phyloP scores from a whole-genome alignment of 495 filamentous ascomycete genomes.

The Hypoxylon lienhwacheense region DNA sequence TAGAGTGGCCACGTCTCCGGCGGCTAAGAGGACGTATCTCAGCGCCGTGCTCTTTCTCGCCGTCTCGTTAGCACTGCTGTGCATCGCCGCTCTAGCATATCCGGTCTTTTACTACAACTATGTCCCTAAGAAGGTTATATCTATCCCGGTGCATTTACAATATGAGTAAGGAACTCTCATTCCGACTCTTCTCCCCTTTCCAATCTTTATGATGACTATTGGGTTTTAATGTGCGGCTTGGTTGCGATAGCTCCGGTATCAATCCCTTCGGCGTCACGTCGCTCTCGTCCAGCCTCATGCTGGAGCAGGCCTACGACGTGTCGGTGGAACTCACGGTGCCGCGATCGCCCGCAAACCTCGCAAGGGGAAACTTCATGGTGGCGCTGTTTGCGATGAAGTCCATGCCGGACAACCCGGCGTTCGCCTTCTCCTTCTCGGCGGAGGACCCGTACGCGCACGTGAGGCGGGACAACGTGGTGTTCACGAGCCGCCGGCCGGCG shows the following conservation, averaged over 20 bases:
- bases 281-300: slow-evolving; percentile 50
- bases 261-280: slow-evolving; percentile 58
- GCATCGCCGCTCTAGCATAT: slow-evolving; percentile 68
- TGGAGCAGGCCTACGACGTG: slow-evolving; percentile 65
- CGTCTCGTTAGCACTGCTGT: slow-evolving; percentile 61
- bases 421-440: slow-evolving; percentile 9
- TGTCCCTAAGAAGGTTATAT: slow-evolving; percentile 69
- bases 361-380: slow-evolving; percentile 89
- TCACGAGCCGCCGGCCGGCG: slow-evolving; percentile 43
- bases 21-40: slow-evolving; percentile 71
- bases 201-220: neutral
- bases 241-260: slow-evolving; percentile 39
- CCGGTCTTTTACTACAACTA: slow-evolving; percentile 77
- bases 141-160: slow-evolving; percentile 74
- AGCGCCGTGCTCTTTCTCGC: slow-evolving; percentile 64
- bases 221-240: slow-evolving; percentile 1
- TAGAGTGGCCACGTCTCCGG: slow-evolving; percentile 61
- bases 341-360: slow-evolving; percentile 59
- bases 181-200: neutral
- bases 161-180: slow-evolving; percentile 61
- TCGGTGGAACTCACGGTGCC: slow-evolving; percentile 61
- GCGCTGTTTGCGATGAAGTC: slow-evolving; percentile 56
- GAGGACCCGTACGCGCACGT: slow-evolving; percentile 25
- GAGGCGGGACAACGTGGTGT: slow-evolving; percentile 37
- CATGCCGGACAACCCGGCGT: slow-evolving; percentile 39